Conservation (phyloP, 169 alveolate species). For the Plasmodium yoelii region DNA sequence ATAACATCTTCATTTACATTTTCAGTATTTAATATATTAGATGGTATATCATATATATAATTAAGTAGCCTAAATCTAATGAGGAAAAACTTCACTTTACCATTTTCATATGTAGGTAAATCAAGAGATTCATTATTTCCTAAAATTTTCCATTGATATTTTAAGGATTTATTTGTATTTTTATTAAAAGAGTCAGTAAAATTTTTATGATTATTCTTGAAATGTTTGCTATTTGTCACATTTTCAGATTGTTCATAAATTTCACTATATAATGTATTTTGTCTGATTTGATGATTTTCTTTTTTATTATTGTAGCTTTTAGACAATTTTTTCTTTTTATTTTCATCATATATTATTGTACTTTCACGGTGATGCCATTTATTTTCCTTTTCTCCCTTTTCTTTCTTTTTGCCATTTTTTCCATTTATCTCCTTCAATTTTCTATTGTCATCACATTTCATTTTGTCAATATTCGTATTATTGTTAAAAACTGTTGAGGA, state of each 20-base stretch:
- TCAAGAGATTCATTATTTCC: conserved; percentile 70
- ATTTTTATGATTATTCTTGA: neutral
- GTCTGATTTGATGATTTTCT: neutral
- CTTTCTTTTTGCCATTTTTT: neutral
- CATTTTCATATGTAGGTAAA: conserved; percentile 72
- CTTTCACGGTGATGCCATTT: neutral
- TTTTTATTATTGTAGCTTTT: neutral
- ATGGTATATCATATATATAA: conserved; percentile 72
- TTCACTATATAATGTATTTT: neutral
- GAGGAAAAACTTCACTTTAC: conserved; percentile 63
- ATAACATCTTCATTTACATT: conserved; percentile 60
- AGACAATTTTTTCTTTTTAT: neutral
- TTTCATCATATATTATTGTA: neutral
- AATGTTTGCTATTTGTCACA: neutral
- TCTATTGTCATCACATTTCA: neutral
- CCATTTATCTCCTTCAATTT: neutral
- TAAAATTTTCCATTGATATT: conserved; percentile 64
- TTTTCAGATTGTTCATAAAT: neutral
- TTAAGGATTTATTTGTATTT: conserved; percentile 15
- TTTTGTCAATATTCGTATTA: neutral
- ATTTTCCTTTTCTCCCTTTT: neutral
- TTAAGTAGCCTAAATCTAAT: conserved; percentile 65
- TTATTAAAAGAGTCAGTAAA: conserved; percentile 14
- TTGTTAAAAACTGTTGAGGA: neutral
- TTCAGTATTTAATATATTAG: conserved; percentile 53